phyloP scores from a whole-genome alignment of 2,329 filamentous ascomycete species.

The Microdochium bolleyi region DNA sequence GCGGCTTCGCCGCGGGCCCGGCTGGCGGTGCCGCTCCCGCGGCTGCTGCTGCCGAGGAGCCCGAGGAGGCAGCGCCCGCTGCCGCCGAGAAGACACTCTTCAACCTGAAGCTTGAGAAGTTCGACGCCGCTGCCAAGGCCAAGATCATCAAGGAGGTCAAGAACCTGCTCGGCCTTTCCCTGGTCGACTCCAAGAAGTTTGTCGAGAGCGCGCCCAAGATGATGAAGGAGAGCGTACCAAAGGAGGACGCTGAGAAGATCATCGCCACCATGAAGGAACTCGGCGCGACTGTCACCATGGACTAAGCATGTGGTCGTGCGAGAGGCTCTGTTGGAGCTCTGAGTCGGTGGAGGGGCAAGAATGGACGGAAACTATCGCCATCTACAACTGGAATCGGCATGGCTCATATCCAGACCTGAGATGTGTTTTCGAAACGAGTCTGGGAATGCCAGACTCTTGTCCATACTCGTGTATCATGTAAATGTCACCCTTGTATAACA shows the following conservation, averaged over 20 bases:
- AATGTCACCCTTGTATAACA: conserved; percentile 7
- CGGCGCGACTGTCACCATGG: conserved; percentile 83
- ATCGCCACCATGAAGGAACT: conserved; percentile 89
- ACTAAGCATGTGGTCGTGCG: conserved; percentile 46
- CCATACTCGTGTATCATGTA: conserved; percentile 3
- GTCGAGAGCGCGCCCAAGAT: conserved; percentile 96
- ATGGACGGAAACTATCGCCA: not conserved
- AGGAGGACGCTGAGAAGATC: conserved; percentile 99
- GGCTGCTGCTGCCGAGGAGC: conserved; percentile 63
- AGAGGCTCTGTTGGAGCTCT: not conserved
- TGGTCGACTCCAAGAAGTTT: conserved; percentile 99
- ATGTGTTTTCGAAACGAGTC: too few relatives aligned
- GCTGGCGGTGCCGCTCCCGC: conserved; percentile 52
- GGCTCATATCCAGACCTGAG: too few relatives aligned
- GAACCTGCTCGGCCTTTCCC: conserved; percentile 82
- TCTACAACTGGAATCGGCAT: not conserved
- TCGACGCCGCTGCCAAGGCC: conserved; percentile 84
- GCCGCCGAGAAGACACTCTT: conserved; percentile 97
- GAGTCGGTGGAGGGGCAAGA: not conserved
- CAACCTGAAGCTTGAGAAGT: conserved; percentile 86
- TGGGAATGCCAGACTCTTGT: not conserved
- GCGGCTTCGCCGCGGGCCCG: conserved; percentile 72
- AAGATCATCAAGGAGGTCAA: conserved; percentile 99
- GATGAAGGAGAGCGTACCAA: conserved; percentile 98
- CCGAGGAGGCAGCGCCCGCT: conserved; percentile 79